phyloP scores from a whole-genome alignment of 202 grass and related monocot species.

The Digitaria exilis region DNA sequence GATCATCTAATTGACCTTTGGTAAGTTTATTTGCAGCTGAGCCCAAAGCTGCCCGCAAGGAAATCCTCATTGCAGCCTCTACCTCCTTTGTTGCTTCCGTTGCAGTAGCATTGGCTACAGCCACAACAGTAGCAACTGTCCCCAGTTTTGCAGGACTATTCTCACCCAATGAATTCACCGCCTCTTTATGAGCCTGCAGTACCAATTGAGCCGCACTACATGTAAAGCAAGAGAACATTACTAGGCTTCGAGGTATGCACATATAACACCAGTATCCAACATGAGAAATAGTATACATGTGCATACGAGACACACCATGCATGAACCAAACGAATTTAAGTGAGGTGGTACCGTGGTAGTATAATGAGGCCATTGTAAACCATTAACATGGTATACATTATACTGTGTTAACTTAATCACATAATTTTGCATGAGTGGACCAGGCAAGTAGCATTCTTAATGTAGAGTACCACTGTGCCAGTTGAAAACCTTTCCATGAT shows the following conservation, averaged over 20 bases:
- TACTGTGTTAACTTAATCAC: conserved; percentile 2
- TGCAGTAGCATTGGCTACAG: conserved; percentile 84
- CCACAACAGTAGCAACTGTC: conserved; percentile 78
- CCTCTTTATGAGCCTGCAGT: conserved; percentile 80
- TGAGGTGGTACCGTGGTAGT: conserved; percentile 5
- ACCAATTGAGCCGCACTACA: conserved; percentile 87
- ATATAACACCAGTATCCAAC: conserved; percentile 5
- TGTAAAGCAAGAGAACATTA: conserved; percentile 31
- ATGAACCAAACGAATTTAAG: neutral
- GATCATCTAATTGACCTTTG: conserved; percentile 88
- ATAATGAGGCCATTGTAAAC: conserved; percentile 13
- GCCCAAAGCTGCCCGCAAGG: conserved; percentile 67
- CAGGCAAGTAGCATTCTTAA: conserved; percentile 8
- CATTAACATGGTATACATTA: conserved; percentile 11
- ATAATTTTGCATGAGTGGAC: conserved; percentile 7
- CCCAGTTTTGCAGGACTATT: conserved; percentile 78
- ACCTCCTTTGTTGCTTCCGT: conserved; percentile 91
- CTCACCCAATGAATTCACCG: conserved; percentile 74
- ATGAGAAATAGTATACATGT: neutral
- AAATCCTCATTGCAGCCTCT: conserved; percentile 88
- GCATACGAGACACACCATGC: neutral
- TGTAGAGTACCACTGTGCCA: neutral
- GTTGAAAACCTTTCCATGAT: neutral
- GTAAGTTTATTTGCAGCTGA: conserved; percentile 67
- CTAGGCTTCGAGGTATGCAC: neutral